Evolutionary conservation across 106 monocot genomes (phyloP), one percentile per base, ranked within the genome.

Genomic region (Dactylorhiza incarnata): DNA sequence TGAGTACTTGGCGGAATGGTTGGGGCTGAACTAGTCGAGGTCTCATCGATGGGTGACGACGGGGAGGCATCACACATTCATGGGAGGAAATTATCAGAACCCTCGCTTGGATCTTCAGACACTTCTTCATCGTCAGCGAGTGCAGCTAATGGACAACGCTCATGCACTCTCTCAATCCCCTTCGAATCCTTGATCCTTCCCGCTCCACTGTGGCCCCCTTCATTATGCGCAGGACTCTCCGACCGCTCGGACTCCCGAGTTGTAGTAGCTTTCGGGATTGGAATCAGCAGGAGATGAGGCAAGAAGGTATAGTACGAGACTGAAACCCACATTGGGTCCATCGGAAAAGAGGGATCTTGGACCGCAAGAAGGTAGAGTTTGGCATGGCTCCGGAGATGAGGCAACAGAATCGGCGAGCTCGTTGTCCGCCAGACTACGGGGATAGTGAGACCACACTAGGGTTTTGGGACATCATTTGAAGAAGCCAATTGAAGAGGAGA

Each of bases 61-160:
- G n/a, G n/a, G n/a, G n/a, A n/a, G n/a, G n/a, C n/a, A n/a, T n/a
- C 48, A 71, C 80, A 7, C 72, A 81, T 22, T 59, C 87, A 25
- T 75, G 55, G 23, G 16, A 61, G 14, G 80, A 81, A 71, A 84
- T 84, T 52, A 76, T 76, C 22, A 91, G 45, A 11, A 97, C 80
- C 76, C 84, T 86, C n/a, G 86, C 87, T 7, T 78, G 76, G 37
- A 89, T 75, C 63, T 71, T 53, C 56, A 91, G 25, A 56, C 84
- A 94, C 56, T 72, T 63, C 67, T 79, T 48, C 12, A 61, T 12
- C 2, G 52, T 78, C 71, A 97, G 78, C 22, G 73, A 78, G 24
- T 82, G 77, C 63, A 97, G 78, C 79, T 86, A 91, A 45, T 81
- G 82, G 17, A 97, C 82, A 19, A 90, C 88, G 73, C 90, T 92